Evolutionary conservation across 164 flowering plant species (phyloP), one percentile per base, ranked within the genome.

Genomic region (Aristolochia fimbriata): DNA sequence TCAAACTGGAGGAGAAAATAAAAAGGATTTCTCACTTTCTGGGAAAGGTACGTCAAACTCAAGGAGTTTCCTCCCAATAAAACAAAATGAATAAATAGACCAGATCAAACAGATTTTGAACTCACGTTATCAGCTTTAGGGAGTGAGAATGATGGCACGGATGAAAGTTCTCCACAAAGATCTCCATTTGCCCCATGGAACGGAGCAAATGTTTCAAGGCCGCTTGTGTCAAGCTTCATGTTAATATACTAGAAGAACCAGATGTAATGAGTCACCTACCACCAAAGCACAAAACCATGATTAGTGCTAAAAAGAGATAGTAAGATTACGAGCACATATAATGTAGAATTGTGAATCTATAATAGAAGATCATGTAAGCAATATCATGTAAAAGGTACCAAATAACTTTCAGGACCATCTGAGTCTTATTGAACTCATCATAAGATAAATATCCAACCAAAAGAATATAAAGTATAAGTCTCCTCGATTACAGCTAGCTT

Each of bases 201-300:
- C 0, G 82, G 70, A 0, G 77, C 65, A 22, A 65, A 43, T 10
- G 84, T 66, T 68, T 86, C 84, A 22, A 87, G 82, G 41, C 84
- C 96, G 63, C 82, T 80, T 3, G 75, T 73, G 58, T 91, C 91
- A 52, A 86, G 77, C 71, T 80, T 84, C 93, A 84, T 87, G 47
- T 46, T 77, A 6, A 3, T 37, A 37, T 3, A 37, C 43, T 37
- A 37, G 43, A 37, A 3, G 7, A 37, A 10, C 43, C 9, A 37
- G 43, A 37, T 10, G 43, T 37, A 37, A 37, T 6, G 43, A 37
- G 43, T 37, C 10, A 37, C 1, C 10, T 37, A 37, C 12, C 43
- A 37, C 43, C 43, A 10, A 37, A 37, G 1, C 43, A 37, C 10
- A 37, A 37, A 37, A 31, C 7, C 43, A 37, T 37, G 43, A 10